Evolutionary conservation across 371 early-diverging fungal species (phyloP), one percentile per base, ranked within the genome.

Genomic region (Blyttiomyces sp.): DNA sequence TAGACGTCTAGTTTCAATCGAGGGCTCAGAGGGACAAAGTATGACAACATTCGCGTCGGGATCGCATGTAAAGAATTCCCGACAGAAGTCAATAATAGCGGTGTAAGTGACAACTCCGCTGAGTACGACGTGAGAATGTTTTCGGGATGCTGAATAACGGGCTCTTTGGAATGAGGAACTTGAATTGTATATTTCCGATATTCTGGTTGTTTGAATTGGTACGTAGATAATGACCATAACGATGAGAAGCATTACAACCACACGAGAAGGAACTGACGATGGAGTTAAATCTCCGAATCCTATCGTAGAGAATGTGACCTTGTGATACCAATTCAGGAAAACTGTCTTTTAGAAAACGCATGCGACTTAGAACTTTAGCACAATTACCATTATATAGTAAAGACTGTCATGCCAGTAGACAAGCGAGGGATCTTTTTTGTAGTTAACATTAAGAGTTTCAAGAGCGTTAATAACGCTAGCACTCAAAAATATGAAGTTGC

Each of bases 201-300:
- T 64, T 43, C 68, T 64, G 21, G 64, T 63, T 1, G 76, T 74
- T 49, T 79, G 79, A 28, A 69, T 30, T 19, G 79, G 79, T 21
- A 79, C 76, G 36, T 66, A 79, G 32, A 76, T 43, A 39, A 79
- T 69, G 39, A 79, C 76, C 43, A 79, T 31, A 26, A 79, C 53
- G 61, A 79, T 79, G 36, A 79, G 66, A 21, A 73, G 11, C 64
- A 79, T 79, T 45, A 79, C 79, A 11, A 79, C 57, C 9, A 74
- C 50, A 1, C 79, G 64, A 0, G 76, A 74, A 7, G 70, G 60
- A 17, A 60, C 63, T 2, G 76, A 71, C 3, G 67, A 60, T 4
- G 79, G 79, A 0, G 79, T 76, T 19, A 79, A 60, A 49, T 79
- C 79, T 1, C 79, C 79, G 57, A 79, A 79, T 1, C 79, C 79